Percentiles rank a stretch among this genome's conserved stretches.
phyloP scores from a whole-genome alignment of 805 yeast genomes.

The Yamadazyma philogaea region DNA sequence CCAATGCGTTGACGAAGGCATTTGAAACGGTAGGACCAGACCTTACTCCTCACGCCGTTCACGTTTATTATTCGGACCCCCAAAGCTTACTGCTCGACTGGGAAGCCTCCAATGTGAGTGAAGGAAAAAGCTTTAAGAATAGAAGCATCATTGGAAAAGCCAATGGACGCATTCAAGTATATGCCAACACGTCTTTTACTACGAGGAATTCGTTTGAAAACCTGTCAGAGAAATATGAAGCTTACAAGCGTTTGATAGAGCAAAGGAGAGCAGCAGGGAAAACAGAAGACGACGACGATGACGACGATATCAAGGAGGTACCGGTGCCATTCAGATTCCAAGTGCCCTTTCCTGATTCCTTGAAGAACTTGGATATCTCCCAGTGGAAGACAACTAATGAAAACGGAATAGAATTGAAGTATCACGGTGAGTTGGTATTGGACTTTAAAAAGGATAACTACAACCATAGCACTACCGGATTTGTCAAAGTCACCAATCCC shows the following conservation, averaged over 20 bases:
- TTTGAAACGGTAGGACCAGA: not conserved
- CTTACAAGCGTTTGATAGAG: slow-evolving; percentile 19
- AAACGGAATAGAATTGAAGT: slow-evolving; percentile 7
- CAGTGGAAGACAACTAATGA: slow-evolving; percentile 4
- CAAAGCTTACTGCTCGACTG: slow-evolving; percentile 8
- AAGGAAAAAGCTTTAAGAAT: slow-evolving; percentile 37
- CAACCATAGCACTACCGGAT: slow-evolving; percentile 5
- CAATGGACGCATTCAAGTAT: slow-evolving; percentile 22
- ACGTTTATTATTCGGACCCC: slow-evolving; percentile 24
- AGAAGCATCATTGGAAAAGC: slow-evolving; percentile 28
- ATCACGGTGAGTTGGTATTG: slow-evolving; percentile 1
- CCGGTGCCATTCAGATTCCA: slow-evolving; percentile 33
- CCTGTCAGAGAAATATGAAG: slow-evolving; percentile 21
- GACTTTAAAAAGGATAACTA: slow-evolving; percentile 8
- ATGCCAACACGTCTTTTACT: slow-evolving; percentile 35
- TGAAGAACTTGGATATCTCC: slow-evolving; percentile 13
- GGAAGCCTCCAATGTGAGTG: slow-evolving; percentile 27
- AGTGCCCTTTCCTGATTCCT: slow-evolving; percentile 27
- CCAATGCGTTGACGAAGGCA: not conserved
- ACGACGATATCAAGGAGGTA: slow-evolving; percentile 24
- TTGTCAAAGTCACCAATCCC: slow-evolving; percentile 4
- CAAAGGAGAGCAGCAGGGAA: slow-evolving; percentile 19
- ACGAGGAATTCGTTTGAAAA: slow-evolving; percentile 25
- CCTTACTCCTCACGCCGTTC: slow-evolving; percentile 28
- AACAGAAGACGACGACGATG: slow-evolving; percentile 20